Evolutionary conservation across 441 rosid genomes (phyloP).

Genomic region (Adansonia grandidieri): DNA sequence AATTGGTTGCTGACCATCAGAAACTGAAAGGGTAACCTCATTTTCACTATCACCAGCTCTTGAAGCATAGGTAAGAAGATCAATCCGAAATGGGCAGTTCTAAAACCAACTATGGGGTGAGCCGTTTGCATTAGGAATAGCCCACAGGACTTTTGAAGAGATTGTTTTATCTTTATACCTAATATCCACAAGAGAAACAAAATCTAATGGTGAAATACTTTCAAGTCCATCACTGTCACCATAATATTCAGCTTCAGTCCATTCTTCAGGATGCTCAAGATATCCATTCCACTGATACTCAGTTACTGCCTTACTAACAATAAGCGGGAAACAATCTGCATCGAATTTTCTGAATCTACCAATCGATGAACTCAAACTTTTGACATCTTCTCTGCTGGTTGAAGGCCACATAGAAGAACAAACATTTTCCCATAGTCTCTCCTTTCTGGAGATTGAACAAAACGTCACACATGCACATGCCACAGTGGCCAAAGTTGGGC

Average conservation of each 20-base stretch:
- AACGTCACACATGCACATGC: constrained; percentile 71
- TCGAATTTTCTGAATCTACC: constrained; percentile 80
- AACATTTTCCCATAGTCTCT: constrained; percentile 71
- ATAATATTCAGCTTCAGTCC: constrained; percentile 77
- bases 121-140: constrained; percentile 67
- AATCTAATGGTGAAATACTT: constrained; percentile 57
- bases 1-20: constrained; percentile 67
- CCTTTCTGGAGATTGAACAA: constrained; percentile 70
- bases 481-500: constrained; percentile 69
- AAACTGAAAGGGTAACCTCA: constrained; percentile 58
- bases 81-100: constrained; percentile 71
- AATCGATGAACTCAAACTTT: constrained; percentile 50
- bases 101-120: constrained; percentile 64
- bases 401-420: constrained; percentile 83
- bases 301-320: constrained; percentile 63
- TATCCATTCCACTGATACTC: constrained; percentile 57
- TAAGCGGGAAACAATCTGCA: constrained; percentile 73
- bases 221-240: constrained; percentile 60
- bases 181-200: constrained; percentile 69
- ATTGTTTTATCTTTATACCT: constrained; percentile 58
- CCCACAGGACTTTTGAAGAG: constrained; percentile 75
- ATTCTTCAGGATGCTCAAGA: constrained; percentile 64
- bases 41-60: constrained; percentile 55
- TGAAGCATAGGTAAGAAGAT: constrained; percentile 55
- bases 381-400: constrained; percentile 64